A percentile compares a stretch with the other conserved stretches of the same genome.
Evolutionary conservation across 83 land plant species (phyloP).

Genomic region (Diphasiastrum complanatum): DNA sequence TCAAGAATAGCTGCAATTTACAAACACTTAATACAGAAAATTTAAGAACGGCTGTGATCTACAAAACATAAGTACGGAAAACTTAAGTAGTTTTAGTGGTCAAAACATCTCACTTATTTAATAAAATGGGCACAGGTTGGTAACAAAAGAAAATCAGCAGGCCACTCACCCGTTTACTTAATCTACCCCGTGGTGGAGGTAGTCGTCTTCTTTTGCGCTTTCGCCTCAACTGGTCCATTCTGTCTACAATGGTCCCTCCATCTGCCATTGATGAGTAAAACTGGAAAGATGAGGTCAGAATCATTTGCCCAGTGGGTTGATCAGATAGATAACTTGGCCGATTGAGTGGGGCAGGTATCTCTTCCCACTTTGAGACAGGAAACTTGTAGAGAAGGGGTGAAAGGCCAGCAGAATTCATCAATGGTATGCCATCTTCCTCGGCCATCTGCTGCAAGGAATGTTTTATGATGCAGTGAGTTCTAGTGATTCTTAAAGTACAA

Average conservation of each 20-base stretch:
- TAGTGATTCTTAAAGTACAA: too few relatives aligned
- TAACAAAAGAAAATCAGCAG: neutral
- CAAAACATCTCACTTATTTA: neutral
- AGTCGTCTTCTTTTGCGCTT: conserved; percentile 40
- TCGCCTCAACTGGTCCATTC: conserved; percentile 25
- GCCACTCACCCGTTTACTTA: conserved; percentile 43
- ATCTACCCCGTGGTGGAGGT: conserved; percentile 40
- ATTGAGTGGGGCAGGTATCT: too few relatives aligned
- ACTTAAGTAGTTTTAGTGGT: neutral
- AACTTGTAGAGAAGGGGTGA: conserved; percentile 2
- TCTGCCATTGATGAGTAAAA: conserved; percentile 5
- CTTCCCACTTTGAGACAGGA: neutral
- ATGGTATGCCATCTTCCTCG: neutral
- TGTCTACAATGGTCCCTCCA: conserved; percentile 20
- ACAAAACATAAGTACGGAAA: too few relatives aligned
- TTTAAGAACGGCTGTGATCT: too few relatives aligned
- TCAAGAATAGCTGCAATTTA: too few relatives aligned
- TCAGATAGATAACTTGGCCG: neutral
- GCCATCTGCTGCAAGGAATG: neutral
- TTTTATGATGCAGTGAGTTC: neutral
- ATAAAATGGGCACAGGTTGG: neutral
- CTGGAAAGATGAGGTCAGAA: conserved; percentile 6
- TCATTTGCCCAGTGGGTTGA: conserved; percentile 14
- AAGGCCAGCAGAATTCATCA: neutral
- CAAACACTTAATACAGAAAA: too few relatives aligned